Evolutionary conservation across 257 asterid genomes (phyloP).

Genomic region (Echium plantagineum): DNA sequence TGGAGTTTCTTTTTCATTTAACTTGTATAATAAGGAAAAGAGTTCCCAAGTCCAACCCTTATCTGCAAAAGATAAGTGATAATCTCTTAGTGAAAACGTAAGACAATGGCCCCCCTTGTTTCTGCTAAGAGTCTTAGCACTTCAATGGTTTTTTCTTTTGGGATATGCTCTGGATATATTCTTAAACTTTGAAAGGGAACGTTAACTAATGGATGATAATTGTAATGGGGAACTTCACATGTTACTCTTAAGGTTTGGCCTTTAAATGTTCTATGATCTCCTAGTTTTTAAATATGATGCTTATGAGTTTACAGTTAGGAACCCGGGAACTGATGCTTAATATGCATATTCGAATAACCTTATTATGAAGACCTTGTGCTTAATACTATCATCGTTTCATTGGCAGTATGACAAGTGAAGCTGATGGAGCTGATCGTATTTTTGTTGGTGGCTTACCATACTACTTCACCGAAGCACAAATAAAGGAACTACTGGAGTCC

Average conservation of each 20-base stretch:
- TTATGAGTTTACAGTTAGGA: no score
- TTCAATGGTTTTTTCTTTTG: not conserved
- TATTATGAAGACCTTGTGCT: not conserved
- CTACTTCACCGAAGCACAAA: constrained; percentile 86
- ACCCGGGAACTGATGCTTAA: no score
- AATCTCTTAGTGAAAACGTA: not conserved
- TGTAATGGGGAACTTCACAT: not conserved
- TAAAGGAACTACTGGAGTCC: constrained; percentile 90
- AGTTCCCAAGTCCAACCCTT: not conserved
- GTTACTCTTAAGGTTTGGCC: not conserved
- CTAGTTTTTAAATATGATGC: no score
- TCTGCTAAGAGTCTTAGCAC: no score
- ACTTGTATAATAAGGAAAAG: no score
- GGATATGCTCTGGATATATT: not conserved
- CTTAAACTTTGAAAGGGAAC: not conserved
- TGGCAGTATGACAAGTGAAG: constrained; percentile 46
- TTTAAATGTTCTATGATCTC: no score
- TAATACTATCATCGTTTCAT: not conserved
- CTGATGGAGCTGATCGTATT: constrained; percentile 96
- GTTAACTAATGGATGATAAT: not conserved
- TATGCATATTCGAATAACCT: not conserved
- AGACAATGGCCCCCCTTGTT: no score
- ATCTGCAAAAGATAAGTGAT: not conserved
- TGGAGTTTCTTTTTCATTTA: no score
- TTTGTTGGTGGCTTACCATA: constrained; percentile 96